Evolutionary conservation across 306 rosid genomes (phyloP), one percentile per base, ranked within the genome.

Genomic region (Benincasa hispida): DNA sequence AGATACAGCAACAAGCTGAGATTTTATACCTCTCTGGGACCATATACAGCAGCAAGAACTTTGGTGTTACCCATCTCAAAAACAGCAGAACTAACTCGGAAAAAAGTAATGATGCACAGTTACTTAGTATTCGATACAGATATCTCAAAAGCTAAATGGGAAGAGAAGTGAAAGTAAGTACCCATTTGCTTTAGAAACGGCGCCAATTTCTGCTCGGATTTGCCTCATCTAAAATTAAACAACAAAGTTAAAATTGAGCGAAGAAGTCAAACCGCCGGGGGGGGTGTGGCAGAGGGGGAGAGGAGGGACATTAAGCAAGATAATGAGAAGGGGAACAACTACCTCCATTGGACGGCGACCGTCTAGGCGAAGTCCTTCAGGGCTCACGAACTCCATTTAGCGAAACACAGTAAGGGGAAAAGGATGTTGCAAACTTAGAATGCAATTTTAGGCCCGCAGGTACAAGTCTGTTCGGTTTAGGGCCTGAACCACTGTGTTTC

Each of bases 21-120:
- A 37, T 54, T 34, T 70, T 11, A 30, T 83, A 93, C 97, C 96
- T 91, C 96, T 90, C 93, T 79, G 25, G 96, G 98, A 73, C 97
- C 97, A 81, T 91, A 93, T 24, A 93, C 97, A 68, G 97, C 97
- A 54, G 96, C 98, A 84, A 93, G 74, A 59, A 91, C 97, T 83
- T 93, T 89, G 72, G 98, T 91, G 85, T 88, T 88, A 68, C 97
- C 97, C 98, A 93, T 93, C 89, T 93, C 97, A 66, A 93, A 93
- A 70, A 86, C 39, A 15, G 97, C 93, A 59, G 97, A 93, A 47
- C 97, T 91, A 88, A 70, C 22, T 78, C 79, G 15, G 28, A 42
- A 78, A 17, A 22, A 41, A 32, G 12, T 28, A 19, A 59, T 3
- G 30, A 62, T 13, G 19, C 59, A 57, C n/a, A 21, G 15, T 70